phyloP scores from a whole-genome alignment of 495 filamentous ascomycete genomes.

The Trichoderma virens region DNA sequence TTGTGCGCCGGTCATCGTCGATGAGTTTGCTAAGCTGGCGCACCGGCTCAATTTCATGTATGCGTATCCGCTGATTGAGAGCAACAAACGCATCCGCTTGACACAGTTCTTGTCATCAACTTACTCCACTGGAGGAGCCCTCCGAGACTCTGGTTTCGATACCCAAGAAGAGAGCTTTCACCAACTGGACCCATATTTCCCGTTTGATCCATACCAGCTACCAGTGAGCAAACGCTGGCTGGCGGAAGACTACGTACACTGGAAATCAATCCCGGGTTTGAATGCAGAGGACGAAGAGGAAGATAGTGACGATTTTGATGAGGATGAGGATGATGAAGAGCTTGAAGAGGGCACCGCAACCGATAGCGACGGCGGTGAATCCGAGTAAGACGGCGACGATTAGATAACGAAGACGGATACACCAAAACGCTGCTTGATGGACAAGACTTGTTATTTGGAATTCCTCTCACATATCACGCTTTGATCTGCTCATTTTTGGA shows the following conservation, averaged over 20 bases:
- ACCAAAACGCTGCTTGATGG: neutral
- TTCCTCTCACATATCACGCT: neutral
- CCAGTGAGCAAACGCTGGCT: slow-evolving; percentile 81
- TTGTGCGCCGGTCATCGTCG: slow-evolving; percentile 85
- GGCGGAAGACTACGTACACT: slow-evolving; percentile 74
- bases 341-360: slow-evolving; percentile 42
- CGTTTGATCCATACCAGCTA: slow-evolving; percentile 91
- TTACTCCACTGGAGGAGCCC: slow-evolving; percentile 38
- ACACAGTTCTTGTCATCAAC: slow-evolving; percentile 45
- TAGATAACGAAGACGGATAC: neutral
- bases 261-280: slow-evolving; percentile 70
- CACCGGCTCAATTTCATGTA: slow-evolving; percentile 79
- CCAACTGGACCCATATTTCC: slow-evolving; percentile 87
- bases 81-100: slow-evolving; percentile 76
- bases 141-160: slow-evolving; percentile 58
- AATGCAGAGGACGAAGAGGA: slow-evolving; percentile 40
- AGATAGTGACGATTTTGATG: slow-evolving; percentile 40
- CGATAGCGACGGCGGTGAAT: slow-evolving; percentile 35
- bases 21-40: slow-evolving; percentile 80
- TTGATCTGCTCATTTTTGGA: neutral
- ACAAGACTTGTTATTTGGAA: slow-evolving; percentile 3
- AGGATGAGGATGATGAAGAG: slow-evolving; percentile 42
- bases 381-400: slow-evolving; percentile 14
- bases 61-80: slow-evolving; percentile 77
- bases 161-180: slow-evolving; percentile 59